Base-by-base conservation (phyloP, 306 rosid species). In the Vigna trinervia region DNA sequence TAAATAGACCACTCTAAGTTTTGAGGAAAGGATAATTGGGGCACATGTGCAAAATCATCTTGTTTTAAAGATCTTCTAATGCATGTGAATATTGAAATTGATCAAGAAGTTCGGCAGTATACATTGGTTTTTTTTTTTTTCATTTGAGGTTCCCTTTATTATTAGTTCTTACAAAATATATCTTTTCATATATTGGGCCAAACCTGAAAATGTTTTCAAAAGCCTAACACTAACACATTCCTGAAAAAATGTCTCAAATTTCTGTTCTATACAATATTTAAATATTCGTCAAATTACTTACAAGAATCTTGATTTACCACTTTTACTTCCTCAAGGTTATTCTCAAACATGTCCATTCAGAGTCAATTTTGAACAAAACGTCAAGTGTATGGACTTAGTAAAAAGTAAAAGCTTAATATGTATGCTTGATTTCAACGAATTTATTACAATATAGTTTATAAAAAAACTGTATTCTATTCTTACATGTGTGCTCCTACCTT, bases 401-500 rank as follows among this genome's bases (percentile, higher is more conserved):
- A 56, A 64, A 65, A 47, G 68, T 57, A 39, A 39, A 64, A 65
- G 63, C 45, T 14, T 53, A 39, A 39, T 41, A 28, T 68, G 11
- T 5, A 50, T 61, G n/a, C 17, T 51, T 30, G 22, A 17, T 61
- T 70, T 20, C 34, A 34, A 62, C 30, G 23, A 63, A 69, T 58
- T 61, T 48, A 53, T 75, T 58, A 61, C 43, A 17, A n/a, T 41
- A 45, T 3, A 2, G 28, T 26, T 26, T 26, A 26, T 26, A 26
- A 57, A 52, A 52, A 53, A 78, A 47, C 64, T 14, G 74, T 54
- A 62, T 51, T 39, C 15, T 77, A 32, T 51, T 82, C 56, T 57
- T 68, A 26, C 47, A 4, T 54, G 65, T 77, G 50, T 61, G 34
- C 58, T 56, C 65, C 74, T 73, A 80, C 83, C 67, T 80, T 81